Evolutionary conservation across 352 stramenopile genomes (phyloP), one percentile per base, ranked within the genome.

Genomic region (Halophytophthora batemanensis): DNA sequence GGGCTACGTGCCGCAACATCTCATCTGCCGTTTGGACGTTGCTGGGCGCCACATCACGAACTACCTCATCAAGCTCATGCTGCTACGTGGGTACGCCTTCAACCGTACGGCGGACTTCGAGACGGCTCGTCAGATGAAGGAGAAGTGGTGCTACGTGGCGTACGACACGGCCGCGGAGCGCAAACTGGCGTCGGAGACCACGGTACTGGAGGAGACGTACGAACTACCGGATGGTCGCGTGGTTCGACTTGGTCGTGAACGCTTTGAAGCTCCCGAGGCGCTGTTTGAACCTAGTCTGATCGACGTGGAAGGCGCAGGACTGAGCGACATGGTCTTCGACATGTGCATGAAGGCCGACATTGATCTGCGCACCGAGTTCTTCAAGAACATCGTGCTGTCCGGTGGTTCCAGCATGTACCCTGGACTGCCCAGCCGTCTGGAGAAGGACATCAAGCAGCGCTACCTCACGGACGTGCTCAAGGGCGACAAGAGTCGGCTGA

Each of bases 281-380:
- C 75, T 99, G 6, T 99, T 99, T 68, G 86, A 98, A 56, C 97
- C 97, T 15, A 92, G 77, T 23, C 67, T 99, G 34, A 95, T 99
- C 63, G 97, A 98, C 50, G 90, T 97, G n/a, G 97, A 99, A 71
- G 90, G 94, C 66, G 68, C 75, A 1, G 96, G 96, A 8, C 82
- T 98, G 43, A 92, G 93, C 44, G 95, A 99, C 67, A 97, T 98
- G 78, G 77, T 99, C 5, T 98, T 99, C 52, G 92, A 99, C 51
- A 98, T 97, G 78, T 98, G 98, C 72, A 94, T 97, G 77, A 97
- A 98, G 64, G 95, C 95, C n/a, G 86, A 93, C 35, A 90, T 95
- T 17, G 97, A 99, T 68, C 77, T 97, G 34, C 85, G 96, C 45
- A 79, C 80, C 5, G 95, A 97, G 49, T 97, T 99, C 42, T 99